Conservation (phyloP, 371 early-diverging fungal genomes). For the Rhizomucor miehei region DNA sequence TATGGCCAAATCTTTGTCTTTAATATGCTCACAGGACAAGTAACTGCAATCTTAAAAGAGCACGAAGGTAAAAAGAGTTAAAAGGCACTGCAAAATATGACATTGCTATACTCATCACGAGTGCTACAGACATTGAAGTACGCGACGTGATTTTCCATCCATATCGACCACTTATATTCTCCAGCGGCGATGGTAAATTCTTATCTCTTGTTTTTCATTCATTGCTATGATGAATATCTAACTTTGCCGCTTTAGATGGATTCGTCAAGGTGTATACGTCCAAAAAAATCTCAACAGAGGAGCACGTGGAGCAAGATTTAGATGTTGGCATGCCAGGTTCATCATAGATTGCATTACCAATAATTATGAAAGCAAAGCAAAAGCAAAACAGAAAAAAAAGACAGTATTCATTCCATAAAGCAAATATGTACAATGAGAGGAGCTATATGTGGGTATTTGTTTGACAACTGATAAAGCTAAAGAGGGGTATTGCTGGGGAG, state of each 20-base stretch:
- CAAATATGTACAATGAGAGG: neutral
- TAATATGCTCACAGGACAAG: slow-evolving; percentile 68
- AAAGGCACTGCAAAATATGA: slow-evolving; percentile 1
- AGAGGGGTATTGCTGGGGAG: no score
- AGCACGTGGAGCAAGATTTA: slow-evolving; percentile 5
- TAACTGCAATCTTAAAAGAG: slow-evolving; percentile 71
- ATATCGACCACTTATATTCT: slow-evolving; percentile 70
- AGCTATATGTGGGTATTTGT: no score
- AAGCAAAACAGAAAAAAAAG: no score
- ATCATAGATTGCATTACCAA: slow-evolving; percentile 3
- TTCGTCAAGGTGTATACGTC: slow-evolving; percentile 39
- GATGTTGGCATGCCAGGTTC: slow-evolving; percentile 8
- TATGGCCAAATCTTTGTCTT: slow-evolving; percentile 85
- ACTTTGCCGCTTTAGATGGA: slow-evolving; percentile 5
- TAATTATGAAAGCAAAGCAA: neutral
- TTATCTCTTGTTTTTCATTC: neutral
- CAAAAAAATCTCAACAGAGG: slow-evolving; percentile 4
- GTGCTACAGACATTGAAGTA: slow-evolving; percentile 72
- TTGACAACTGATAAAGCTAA: no score
- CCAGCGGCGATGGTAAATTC: slow-evolving; percentile 76
- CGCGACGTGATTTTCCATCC: slow-evolving; percentile 93
- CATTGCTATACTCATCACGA: neutral
- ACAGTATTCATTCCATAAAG: neutral
- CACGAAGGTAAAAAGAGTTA: slow-evolving; percentile 61
- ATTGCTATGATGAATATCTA: neutral